Evolutionary conservation across 2,329 filamentous ascomycete genomes (phyloP).

Genomic region (Metarhizium anisopliae): DNA sequence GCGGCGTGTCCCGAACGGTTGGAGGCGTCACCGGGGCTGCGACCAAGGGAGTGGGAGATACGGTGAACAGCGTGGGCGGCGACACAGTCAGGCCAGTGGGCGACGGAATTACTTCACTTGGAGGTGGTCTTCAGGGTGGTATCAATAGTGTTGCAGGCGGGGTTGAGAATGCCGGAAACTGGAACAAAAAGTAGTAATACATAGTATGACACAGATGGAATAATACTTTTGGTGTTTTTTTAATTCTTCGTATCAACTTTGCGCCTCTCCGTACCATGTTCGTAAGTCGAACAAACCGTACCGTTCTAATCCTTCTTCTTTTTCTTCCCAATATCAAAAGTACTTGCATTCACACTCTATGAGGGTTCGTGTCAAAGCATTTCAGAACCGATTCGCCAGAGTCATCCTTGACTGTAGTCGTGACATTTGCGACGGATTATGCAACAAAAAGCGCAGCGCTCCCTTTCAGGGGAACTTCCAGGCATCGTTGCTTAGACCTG

Average conservation of each 20-base stretch:
- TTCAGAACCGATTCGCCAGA: not conserved
- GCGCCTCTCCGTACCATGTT: not conserved
- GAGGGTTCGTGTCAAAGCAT: not conserved
- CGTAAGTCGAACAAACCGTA: not conserved
- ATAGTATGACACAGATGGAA: not conserved
- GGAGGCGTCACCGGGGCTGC: conserved; percentile 39
- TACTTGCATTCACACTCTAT: not conserved
- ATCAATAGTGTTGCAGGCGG: conserved; percentile 40
- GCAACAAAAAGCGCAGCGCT: not conserved
- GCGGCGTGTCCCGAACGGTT: conserved; percentile 30
- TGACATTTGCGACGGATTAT: not conserved
- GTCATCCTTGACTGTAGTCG: not conserved
- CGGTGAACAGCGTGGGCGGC: conserved; percentile 43
- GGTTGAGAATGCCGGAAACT: conserved; percentile 49
- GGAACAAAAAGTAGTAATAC: conserved; percentile 35
- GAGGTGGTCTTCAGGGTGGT: conserved; percentile 44
- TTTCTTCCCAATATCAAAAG: not conserved
- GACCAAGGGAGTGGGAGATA: conserved; percentile 47
- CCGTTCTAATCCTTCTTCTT: not conserved
- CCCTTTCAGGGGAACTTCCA: not conserved
- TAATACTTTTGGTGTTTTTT: not conserved
- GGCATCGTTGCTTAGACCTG: conserved; percentile 46
- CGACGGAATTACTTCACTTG: conserved; percentile 43
- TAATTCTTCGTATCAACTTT: not conserved
- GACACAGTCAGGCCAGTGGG: conserved; percentile 45